Conservation (phyloP, 2,329 filamentous ascomycete genomes). For the Botrytis deweyae region DNA sequence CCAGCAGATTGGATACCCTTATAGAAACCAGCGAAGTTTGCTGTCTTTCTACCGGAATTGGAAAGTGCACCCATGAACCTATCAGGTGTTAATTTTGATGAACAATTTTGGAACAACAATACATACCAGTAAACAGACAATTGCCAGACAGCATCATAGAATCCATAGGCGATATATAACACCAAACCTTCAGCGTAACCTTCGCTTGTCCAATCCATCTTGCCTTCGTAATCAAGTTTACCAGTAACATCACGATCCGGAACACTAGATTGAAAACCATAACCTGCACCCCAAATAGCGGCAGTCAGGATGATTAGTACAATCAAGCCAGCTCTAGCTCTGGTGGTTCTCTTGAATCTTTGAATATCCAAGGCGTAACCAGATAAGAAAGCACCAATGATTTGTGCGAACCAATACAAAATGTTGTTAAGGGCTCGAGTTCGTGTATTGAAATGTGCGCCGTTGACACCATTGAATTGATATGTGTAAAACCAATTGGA, state of each 20-base stretch:
- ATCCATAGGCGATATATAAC: constrained; percentile 83
- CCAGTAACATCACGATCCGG: constrained; percentile 52
- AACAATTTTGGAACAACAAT: constrained; percentile 51
- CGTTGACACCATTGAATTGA: constrained; percentile 72
- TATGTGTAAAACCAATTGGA: constrained; percentile 79
- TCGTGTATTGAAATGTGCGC: constrained; percentile 67
- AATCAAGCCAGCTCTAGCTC: constrained; percentile 62
- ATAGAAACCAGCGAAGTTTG: constrained; percentile 86
- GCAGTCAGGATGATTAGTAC: constrained; percentile 68
- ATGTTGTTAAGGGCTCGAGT: constrained; percentile 71
- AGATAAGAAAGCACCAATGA: constrained; percentile 71
- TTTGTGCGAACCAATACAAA: constrained; percentile 76
- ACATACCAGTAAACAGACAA: constrained; percentile 79
- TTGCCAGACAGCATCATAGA: constrained; percentile 87
- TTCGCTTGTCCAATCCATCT: constrained; percentile 48
- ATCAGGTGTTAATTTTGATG: constrained; percentile 20
- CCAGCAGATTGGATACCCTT: constrained; percentile 84
- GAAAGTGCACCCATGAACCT: constrained; percentile 88
- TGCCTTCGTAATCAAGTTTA: constrained; percentile 14
- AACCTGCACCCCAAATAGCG: constrained; percentile 77
- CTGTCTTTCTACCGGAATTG: constrained; percentile 85
- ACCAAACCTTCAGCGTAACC: constrained; percentile 76
- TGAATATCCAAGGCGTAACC: constrained; percentile 66
- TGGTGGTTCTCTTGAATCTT: constrained; percentile 58
- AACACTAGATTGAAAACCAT: constrained; percentile 65